These are phyloP conservation scores for Clarireedia paspali DNA, from an alignment of 2,329 filamentous ascomycete species.

Conservation along the genomic window DNA sequence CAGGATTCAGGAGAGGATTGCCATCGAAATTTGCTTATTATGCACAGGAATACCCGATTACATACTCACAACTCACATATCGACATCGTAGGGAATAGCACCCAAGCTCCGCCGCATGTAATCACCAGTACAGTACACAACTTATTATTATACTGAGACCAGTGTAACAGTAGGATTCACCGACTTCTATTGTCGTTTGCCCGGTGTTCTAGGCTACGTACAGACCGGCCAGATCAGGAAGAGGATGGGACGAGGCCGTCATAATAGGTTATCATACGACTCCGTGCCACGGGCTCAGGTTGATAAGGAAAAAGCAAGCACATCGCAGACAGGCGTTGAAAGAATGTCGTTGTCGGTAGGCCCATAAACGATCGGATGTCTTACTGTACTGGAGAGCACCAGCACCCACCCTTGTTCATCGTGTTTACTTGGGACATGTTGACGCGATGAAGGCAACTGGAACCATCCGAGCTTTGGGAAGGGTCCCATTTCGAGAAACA, in stretches of 20 bases:
- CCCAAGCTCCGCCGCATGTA: background rate
- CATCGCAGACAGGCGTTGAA: background rate
- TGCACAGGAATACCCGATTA: too few species aligned
- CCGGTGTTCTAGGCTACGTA: too few species aligned
- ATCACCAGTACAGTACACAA: background rate
- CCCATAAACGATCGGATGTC: background rate
- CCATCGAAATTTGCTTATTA: slow-evolving; percentile 7
- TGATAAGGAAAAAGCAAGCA: background rate
- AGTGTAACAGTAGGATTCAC: background rate
- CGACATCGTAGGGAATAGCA: background rate
- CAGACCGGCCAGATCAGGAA: too few species aligned
- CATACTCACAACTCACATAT: too few species aligned
- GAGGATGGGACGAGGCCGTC: background rate
- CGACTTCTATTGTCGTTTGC: background rate
- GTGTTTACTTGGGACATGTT: background rate
- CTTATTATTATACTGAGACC: background rate
- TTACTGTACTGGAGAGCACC: background rate
- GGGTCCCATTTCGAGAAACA: background rate
- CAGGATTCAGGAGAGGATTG: slow-evolving; percentile 9
- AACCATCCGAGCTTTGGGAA: background rate
- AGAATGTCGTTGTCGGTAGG: background rate
- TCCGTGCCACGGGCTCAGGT: background rate
- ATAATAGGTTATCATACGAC: background rate
- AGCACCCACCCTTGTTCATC: background rate
- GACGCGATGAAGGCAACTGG: background rate